Evolutionary conservation across 169 alveolate genomes (phyloP).

Genomic region (Babesia divergens): DNA sequence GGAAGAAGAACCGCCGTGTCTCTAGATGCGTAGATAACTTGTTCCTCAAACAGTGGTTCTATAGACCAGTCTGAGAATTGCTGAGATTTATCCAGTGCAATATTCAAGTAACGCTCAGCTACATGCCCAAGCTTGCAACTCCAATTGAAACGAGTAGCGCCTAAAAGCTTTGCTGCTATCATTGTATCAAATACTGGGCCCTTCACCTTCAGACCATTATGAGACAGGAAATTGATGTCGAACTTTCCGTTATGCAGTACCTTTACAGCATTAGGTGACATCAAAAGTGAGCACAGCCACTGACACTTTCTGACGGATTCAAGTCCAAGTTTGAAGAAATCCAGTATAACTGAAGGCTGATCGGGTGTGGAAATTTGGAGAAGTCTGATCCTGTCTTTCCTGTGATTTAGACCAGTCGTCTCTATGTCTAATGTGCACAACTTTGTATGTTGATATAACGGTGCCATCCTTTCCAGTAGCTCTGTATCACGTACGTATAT

Average conservation of each 20-base stretch:
- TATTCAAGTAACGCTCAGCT: slow-evolving; percentile 73
- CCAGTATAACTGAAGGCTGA: slow-evolving; percentile 69
- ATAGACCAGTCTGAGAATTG: slow-evolving; percentile 80
- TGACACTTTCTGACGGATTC: slow-evolving; percentile 36
- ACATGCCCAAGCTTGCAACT: slow-evolving; percentile 77
- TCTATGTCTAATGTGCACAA: slow-evolving; percentile 77
- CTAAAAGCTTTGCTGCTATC: slow-evolving; percentile 75
- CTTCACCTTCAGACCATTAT: slow-evolving; percentile 44
- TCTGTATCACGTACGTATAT: slow-evolving; percentile 54
- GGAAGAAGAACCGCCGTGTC: slow-evolving; percentile 81
- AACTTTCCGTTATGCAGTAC: slow-evolving; percentile 83
- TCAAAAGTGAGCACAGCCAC: slow-evolving; percentile 60
- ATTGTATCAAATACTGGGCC: slow-evolving; percentile 78
- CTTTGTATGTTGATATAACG: slow-evolving; percentile 56
- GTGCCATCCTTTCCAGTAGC: slow-evolving; percentile 46
- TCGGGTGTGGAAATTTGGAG: slow-evolving; percentile 73
- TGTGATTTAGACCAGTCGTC: slow-evolving; percentile 82
- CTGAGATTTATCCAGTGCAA: slow-evolving; percentile 78
- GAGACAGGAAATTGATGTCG: slow-evolving; percentile 73
- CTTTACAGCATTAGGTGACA: slow-evolving; percentile 56
- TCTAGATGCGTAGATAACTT: slow-evolving; percentile 77
- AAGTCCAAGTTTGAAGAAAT: slow-evolving; percentile 57
- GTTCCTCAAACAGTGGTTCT: slow-evolving; percentile 71
- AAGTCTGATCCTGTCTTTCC: slow-evolving; percentile 65
- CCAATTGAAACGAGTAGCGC: slow-evolving; percentile 67